Evolutionary conservation across 306 rosid genomes (phyloP), one percentile per base, ranked within the genome.

Genomic region (Styphnolobium japonicum): DNA sequence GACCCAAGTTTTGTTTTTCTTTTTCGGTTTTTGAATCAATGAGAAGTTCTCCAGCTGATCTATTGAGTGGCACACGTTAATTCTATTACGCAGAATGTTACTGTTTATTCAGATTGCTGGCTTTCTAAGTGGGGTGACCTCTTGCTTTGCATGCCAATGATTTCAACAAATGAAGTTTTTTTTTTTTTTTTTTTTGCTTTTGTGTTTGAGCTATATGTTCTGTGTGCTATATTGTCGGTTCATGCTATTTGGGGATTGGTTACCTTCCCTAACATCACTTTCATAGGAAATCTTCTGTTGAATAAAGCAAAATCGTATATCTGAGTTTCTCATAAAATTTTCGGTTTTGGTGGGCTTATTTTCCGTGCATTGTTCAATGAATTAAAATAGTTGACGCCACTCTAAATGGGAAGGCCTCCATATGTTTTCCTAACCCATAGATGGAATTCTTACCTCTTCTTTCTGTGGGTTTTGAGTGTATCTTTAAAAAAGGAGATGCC

Each of bases 11-110:
- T 55, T 16, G 21, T 14, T 71, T 36, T 31, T 71, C 18, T 16
- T 42, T 66, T 12, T 75, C 55, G 34, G 45, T 34, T 51, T 45
- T 48, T 68, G 51, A 27, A 46, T 66, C 36, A 46, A 52, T 55
- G 57, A 72, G 62, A 55, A 36, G 73, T 81, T 79, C 66, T 46
- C 2, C 61, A 76, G 85, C 76, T 81, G 89, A 82, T 86, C 85
- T 75, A 27, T 51, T 65, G 19, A 80, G 67, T 71, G 40, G 45
- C 7, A 53, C 57, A 10, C 12, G n/a, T 34, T 21, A 73, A 39
- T 43, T 71, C 65, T n/a, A 6, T 77, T 33, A 29, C 53, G 15
- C 55, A 58, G 42, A 14, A 7, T 48, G 10, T 11, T 22, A 36
- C 67, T 63, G 43, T 25, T 68, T 66, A 33, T 77, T 75, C 49